These are phyloP conservation scores for Mycena sp. DNA, from an alignment of 1,284 basidiomycete genomes.

Conservation along the genomic window DNA sequence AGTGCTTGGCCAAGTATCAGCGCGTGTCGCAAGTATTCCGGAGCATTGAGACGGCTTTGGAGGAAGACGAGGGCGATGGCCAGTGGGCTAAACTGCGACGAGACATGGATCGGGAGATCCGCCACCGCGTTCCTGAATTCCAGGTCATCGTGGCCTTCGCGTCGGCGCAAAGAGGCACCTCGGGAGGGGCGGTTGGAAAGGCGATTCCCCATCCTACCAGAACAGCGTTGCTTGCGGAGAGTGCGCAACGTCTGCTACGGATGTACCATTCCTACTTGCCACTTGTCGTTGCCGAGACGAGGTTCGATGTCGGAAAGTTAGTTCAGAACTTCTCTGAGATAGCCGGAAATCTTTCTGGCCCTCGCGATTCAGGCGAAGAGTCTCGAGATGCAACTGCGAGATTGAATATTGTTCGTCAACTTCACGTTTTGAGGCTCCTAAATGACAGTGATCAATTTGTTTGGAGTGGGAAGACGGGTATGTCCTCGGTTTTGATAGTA, in stretches of 20 bases:
- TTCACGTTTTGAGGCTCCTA: constrained; percentile 83
- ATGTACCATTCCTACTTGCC: constrained; percentile 86
- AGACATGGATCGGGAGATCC: constrained; percentile 81
- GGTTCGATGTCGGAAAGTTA: constrained; percentile 89
- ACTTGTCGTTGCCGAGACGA: constrained; percentile 76
- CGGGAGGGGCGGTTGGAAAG: not conserved
- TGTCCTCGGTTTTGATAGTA: constrained; percentile 17
- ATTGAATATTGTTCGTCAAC: constrained; percentile 70
- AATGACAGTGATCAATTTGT: constrained; percentile 79
- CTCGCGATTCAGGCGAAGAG: constrained; percentile 19
- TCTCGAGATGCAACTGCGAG: constrained; percentile 44
- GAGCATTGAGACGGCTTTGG: constrained; percentile 62
- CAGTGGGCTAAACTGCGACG: constrained; percentile 71
- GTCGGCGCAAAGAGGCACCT: constrained; percentile 45
- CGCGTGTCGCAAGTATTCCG: constrained; percentile 62
- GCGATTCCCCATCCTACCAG: constrained; percentile 46
- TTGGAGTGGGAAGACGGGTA: constrained; percentile 81
- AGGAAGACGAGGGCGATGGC: constrained; percentile 71
- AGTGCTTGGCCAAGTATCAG: constrained; percentile 77
- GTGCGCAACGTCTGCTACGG: constrained; percentile 82
- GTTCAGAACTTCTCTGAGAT: constrained; percentile 33
- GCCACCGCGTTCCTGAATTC: constrained; percentile 84
- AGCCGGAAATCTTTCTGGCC: not conserved
- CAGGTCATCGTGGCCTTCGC: constrained; percentile 81
- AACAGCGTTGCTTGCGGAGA: constrained; percentile 76